Evolutionary conservation across 2,329 filamentous ascomycete species (phyloP), one percentile per base, ranked within the genome.

Genomic region (Alternaria longipes): DNA sequence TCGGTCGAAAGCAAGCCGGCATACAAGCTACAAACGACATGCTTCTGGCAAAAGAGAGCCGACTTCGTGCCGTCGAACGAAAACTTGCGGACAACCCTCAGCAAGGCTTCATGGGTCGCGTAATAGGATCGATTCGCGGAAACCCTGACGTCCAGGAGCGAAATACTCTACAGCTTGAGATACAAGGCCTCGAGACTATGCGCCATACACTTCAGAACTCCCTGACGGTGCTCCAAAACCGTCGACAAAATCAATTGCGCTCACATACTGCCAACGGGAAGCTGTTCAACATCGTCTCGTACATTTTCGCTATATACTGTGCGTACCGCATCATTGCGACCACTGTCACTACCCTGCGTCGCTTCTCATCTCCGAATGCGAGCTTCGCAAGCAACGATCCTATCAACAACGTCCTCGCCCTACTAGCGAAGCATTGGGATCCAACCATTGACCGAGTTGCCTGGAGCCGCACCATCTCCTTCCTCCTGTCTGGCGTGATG

Each of bases 391-490:
- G 87, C 54, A 89, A 89, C 16, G 93, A 97, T 74, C 93, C 93
- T 0, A 91, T 97, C 75, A 96, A 91, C 80, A 91, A 92, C 65
- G 85, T 94, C 63, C 86, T 97, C 8, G 91, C 91, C 5, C 84
- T 96, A 12, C 81, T 97, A 18, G 92, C 91, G 4, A 90, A 90
- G 57, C 91, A 96, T 80, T 94, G 91, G 87, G 91, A 96, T 74
- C 91, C 91, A 3, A 87, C 89, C 62, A 86, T 97, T 26, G 91
- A 97, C 79, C 91, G 93, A 72, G 85, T 88, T 11, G 91, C 91
- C 9, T 96, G 92, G 92, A 90, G 91, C 22, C 89, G 92, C 30
- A 91, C 93, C 73, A 94, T 96, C 66, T 93, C 90, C 60, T 96
- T 97, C 78, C 82, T 93, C 22, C 84, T 97, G 5, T 92, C 90